These are phyloP conservation scores for Salisapilia sapeloensis DNA, from an alignment of 352 stramenopile genomes.

Conservation along the genomic window DNA sequence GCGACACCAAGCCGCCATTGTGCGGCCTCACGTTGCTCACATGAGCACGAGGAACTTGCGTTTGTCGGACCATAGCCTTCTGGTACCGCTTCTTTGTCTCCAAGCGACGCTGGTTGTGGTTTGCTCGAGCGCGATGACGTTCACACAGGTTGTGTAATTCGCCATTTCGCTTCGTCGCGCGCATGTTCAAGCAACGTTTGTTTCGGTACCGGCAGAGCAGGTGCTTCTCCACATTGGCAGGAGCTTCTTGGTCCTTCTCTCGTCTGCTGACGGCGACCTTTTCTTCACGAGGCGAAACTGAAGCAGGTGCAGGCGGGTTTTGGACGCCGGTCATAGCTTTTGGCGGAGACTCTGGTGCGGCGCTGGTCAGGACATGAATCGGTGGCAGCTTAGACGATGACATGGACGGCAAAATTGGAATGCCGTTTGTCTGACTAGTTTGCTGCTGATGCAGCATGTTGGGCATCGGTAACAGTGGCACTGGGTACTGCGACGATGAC, in stretches of 20 bases:
- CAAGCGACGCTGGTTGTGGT: constrained; percentile 70
- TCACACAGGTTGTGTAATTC: constrained; percentile 63
- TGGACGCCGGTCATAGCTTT: constrained; percentile 1
- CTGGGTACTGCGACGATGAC: no score
- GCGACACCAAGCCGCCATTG: no score
- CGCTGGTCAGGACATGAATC: constrained; percentile 27
- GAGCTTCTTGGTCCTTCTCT: no score
- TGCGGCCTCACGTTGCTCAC: no score
- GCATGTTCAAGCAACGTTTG: constrained; percentile 45
- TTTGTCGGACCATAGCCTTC: constrained; percentile 13
- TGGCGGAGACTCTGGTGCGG: constrained; percentile 14
- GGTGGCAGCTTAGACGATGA: constrained; percentile 14
- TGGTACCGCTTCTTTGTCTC: constrained; percentile 61
- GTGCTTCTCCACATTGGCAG: constrained; percentile 7
- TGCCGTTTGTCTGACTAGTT: no score
- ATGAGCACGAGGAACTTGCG: no score
- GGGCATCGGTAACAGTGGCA: no score
- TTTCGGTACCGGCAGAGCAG: constrained; percentile 57
- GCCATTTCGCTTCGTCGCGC: constrained; percentile 58
- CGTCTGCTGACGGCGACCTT: no score
- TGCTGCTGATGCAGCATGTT: no score
- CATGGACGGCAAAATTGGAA: no score
- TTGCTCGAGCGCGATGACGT: constrained; percentile 62
- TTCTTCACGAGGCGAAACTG: constrained; percentile 2
- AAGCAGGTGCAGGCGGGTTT: constrained; percentile 1